Percentiles rank a stretch among this genome's conserved stretches.
These are phyloP conservation scores for Phytophthora sansomeana DNA, from an alignment of 352 stramenopile species.

Conservation along the genomic window DNA sequence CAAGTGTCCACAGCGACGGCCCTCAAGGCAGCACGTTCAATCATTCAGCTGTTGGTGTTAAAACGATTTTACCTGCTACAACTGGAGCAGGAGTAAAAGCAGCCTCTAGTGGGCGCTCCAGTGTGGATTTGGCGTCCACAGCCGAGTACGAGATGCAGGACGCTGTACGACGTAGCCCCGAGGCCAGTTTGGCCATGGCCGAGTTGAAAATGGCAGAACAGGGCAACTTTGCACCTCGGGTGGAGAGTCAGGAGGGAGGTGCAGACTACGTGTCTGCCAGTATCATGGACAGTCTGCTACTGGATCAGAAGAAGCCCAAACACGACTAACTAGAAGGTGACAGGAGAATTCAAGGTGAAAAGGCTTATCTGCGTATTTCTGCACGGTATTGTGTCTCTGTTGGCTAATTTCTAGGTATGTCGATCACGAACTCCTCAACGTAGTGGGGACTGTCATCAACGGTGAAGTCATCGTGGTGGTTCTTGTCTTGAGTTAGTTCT, in stretches of 20 bases:
- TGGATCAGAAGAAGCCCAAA: slow-evolving; percentile 46
- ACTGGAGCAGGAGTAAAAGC: neutral
- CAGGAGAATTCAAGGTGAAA: neutral
- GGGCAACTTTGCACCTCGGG: slow-evolving; percentile 54
- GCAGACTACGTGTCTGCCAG: slow-evolving; percentile 85
- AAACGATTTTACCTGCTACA: neutral
- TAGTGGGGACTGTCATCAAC: neutral
- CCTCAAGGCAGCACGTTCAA: slow-evolving; percentile 14
- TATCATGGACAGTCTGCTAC: slow-evolving; percentile 80
- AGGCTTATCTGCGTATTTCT: no score
- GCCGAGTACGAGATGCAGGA: slow-evolving; percentile 33
- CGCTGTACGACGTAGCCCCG: slow-evolving; percentile 36
- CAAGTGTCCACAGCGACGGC: slow-evolving; percentile 10
- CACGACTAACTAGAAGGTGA: neutral
- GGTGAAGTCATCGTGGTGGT: neutral
- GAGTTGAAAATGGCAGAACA: slow-evolving; percentile 69
- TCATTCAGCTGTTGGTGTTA: slow-evolving; percentile 1
- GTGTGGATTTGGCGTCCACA: slow-evolving; percentile 50
- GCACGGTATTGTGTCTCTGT: neutral
- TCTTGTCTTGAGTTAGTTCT: no score
- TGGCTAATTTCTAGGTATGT: neutral
- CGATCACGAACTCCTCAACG: neutral
- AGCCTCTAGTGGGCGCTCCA: slow-evolving; percentile 35
- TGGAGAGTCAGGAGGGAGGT: slow-evolving; percentile 77
- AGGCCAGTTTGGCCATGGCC: slow-evolving; percentile 67